These are phyloP conservation scores for Suhomyces atakaporum DNA, from an alignment of 1,139 yeast species.

Conservation along the genomic window DNA sequence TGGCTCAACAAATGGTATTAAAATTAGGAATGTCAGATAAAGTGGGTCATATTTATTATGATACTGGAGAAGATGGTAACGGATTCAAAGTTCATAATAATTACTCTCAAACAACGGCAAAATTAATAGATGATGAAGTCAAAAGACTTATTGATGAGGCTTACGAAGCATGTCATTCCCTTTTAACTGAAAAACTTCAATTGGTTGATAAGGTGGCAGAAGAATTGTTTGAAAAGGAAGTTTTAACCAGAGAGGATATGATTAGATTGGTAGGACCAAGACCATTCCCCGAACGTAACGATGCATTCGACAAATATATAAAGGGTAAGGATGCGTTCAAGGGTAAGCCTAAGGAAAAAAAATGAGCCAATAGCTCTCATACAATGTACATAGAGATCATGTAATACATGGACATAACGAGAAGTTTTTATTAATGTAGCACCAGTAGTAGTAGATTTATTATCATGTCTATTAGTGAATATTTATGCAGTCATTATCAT, in stretches of 20 bases:
- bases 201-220: conserved; percentile 87
- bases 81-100: conserved; percentile 64
- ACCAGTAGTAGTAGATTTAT: no score
- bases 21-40: conserved; percentile 86
- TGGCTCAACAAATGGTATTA: conserved; percentile 93
- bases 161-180: conserved; percentile 63
- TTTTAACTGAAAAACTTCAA: conserved; percentile 65
- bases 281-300: conserved; percentile 87
- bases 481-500: background rate
- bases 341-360: conserved; percentile 27
- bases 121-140: conserved; percentile 78
- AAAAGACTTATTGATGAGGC: conserved; percentile 79
- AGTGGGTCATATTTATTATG: conserved; percentile 80
- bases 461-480: no score
- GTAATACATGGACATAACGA: conserved; percentile 23
- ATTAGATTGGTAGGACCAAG: conserved; percentile 82
- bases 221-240: conserved; percentile 79
- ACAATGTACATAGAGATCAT: conserved; percentile 35
- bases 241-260: conserved; percentile 89
- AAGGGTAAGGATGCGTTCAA: conserved; percentile 47
- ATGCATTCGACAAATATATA: conserved; percentile 87
- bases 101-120: conserved; percentile 70
- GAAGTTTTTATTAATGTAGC: no score
- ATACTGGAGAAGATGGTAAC: conserved; percentile 45
- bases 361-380: conserved; percentile 6